phyloP scores from a whole-genome alignment of 441 rosid genomes.

The Corymbia citriodora region DNA sequence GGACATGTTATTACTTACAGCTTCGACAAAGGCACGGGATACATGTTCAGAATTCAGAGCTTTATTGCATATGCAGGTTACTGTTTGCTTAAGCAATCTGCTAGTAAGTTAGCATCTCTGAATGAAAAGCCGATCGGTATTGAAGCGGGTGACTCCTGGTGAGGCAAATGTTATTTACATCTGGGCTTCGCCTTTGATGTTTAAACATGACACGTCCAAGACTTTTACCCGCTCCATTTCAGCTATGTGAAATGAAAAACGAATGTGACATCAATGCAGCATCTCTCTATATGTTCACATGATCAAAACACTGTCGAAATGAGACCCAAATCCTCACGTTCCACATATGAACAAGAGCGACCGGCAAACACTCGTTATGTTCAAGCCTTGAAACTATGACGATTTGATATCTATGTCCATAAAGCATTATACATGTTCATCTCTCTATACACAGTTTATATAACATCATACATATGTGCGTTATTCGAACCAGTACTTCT shows the following conservation, averaged over 20 bases:
- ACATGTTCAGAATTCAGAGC: background rate
- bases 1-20: background rate
- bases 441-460: background rate
- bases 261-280: too few relatives aligned
- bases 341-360: background rate
- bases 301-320: too few relatives aligned
- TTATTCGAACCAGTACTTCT: background rate
- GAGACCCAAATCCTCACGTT: background rate
- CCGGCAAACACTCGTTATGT: background rate
- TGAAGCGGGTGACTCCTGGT: slow-evolving; percentile 93
- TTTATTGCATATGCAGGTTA: slow-evolving; percentile 49
- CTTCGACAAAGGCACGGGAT: background rate
- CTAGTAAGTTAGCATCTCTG: slow-evolving; percentile 78
- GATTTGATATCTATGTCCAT: background rate
- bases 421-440: background rate
- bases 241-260: slow-evolving; percentile 45
- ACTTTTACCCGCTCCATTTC: slow-evolving; percentile 14
- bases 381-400: background rate
- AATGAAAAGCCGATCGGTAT: slow-evolving; percentile 93
- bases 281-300: too few relatives aligned
- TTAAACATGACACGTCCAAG: slow-evolving; percentile 3
- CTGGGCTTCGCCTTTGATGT: slow-evolving; percentile 2
- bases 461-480: background rate
- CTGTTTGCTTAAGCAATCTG: slow-evolving; percentile 79
- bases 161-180: slow-evolving; percentile 13